Evolutionary conservation across 257 asterid genomes (phyloP).

Genomic region (Solanum chmielewskii): DNA sequence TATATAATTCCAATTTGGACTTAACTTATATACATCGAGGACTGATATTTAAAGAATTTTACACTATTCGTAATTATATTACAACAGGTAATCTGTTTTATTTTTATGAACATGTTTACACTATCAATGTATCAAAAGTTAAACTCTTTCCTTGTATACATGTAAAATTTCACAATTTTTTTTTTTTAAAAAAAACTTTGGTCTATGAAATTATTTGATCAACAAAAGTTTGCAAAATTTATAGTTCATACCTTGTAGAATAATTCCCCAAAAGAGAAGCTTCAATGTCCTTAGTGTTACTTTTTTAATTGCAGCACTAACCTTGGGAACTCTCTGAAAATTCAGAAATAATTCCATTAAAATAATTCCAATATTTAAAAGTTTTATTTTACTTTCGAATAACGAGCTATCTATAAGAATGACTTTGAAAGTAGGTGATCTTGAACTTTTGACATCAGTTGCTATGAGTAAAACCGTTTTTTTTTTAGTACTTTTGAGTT

Average conservation of each 20-base stretch:
- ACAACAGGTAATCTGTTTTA: background rate
- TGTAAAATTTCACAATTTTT: background rate
- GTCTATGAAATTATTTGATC: background rate
- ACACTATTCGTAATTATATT: background rate
- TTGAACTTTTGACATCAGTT: background rate
- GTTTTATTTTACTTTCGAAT: background rate
- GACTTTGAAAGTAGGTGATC: background rate
- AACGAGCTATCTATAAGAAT: background rate
- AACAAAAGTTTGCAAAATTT: background rate
- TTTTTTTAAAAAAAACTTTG: no score
- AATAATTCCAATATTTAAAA: background rate
- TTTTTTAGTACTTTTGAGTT: background rate
- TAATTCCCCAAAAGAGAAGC: slow-evolving; percentile 80
- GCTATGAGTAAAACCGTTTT: background rate
- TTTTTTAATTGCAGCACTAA: slow-evolving; percentile 36
- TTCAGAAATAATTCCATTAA: background rate
- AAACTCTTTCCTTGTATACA: background rate
- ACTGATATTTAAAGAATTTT: background rate
- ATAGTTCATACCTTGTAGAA: slow-evolving; percentile 49
- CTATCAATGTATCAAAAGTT: background rate
- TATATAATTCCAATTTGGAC: background rate
- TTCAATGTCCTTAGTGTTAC: slow-evolving; percentile 59
- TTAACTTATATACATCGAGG: background rate
- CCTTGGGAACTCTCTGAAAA: slow-evolving; percentile 49
- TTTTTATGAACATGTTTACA: background rate